Evolutionary conservation across 148 eudicot species (phyloP), one percentile per base, ranked within the genome.

Genomic region (Amaranthus cruentus): DNA sequence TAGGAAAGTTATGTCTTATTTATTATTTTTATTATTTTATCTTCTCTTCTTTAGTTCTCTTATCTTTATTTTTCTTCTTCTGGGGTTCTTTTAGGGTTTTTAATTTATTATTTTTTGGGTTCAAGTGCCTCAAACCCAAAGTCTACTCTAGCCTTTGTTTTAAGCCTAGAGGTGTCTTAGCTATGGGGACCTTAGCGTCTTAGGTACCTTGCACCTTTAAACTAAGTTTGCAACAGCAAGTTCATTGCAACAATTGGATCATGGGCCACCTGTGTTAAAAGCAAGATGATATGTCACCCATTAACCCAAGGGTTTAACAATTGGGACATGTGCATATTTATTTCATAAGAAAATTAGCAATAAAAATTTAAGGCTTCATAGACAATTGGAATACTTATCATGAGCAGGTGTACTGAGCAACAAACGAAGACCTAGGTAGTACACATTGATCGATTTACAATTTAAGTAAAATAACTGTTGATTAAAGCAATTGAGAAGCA

Each of bases 401-500:
- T 14, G 2, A n/a, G 52, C 10, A 59, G 66, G 38, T 62, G 59
- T 55, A 47, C 42, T 55, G 63, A 51, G 7, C 68, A 15, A 44
- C 44, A 4, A 28, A 42, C 21, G 1, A 76, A 53, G 15, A 56
- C 38, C 11, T 5, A 44, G 61, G 50, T 49, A 57, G 38, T 5
- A 28, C 56, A 47, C 9, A 43, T 44, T 51, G 66, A 0, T 12
- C 51, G 57, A 51, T 56, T 3, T 62, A 64, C 46, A 42, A 42
- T 6, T 49, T 55, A n/a, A 42, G 52, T 11, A 61, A 44, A 55
- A 47, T 42, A 63, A 58, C 13, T 18, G 49, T 69, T 47, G 9
- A 78, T 66, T 55, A 15, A n/a, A 55, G 11, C 10, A 60, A 55
- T 6, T 52, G 3, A 53, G 48, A 55, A 57, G 52, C 70, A 70